Conservation (phyloP, 805 yeast genomes). For the Spathaspora gorwiae region DNA sequence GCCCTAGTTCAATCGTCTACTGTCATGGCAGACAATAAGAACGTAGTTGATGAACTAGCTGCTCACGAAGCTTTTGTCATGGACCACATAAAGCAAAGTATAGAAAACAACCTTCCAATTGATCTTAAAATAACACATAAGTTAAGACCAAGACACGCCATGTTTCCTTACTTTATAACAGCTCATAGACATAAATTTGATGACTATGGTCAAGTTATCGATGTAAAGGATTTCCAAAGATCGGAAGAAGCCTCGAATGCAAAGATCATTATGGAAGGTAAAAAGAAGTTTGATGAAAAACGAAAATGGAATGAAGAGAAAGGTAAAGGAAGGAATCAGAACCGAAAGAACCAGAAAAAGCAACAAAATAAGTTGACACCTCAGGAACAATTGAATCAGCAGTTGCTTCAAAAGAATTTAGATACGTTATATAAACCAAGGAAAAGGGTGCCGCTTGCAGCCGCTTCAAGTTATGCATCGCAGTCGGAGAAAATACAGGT, state of each 20-base stretch:
- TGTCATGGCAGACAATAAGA: neutral
- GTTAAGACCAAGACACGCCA: slow-evolving; percentile 49
- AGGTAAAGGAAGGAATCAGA: slow-evolving; percentile 17
- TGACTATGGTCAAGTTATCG: slow-evolving; percentile 82
- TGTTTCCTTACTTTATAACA: slow-evolving; percentile 65
- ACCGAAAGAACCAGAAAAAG: slow-evolving; percentile 7
- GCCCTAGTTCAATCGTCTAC: neutral
- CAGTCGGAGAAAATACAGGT: slow-evolving; percentile 38
- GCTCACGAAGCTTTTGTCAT: slow-evolving; percentile 38
- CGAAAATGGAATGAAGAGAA: slow-evolving; percentile 15
- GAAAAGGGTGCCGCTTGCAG: slow-evolving; percentile 28
- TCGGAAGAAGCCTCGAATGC: slow-evolving; percentile 45
- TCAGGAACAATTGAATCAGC: slow-evolving; percentile 39
- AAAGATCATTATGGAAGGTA: slow-evolving; percentile 34
- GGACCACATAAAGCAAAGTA: slow-evolving; percentile 32
- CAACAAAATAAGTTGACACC: slow-evolving; percentile 33
- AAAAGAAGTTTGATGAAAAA: slow-evolving; percentile 32
- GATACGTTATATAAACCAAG: slow-evolving; percentile 53
- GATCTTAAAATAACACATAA: slow-evolving; percentile 48
- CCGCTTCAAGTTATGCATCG: slow-evolving; percentile 15
- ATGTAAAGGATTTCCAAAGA: slow-evolving; percentile 56
- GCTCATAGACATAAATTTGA: slow-evolving; percentile 57
- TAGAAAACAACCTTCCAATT: slow-evolving; percentile 43
- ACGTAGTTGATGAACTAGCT: slow-evolving; percentile 26
- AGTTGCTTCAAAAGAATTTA: slow-evolving; percentile 34